These are phyloP conservation scores for Macrophomina pseudophaseolina DNA, from an alignment of 2,329 filamentous ascomycete species.

Conservation along the genomic window DNA sequence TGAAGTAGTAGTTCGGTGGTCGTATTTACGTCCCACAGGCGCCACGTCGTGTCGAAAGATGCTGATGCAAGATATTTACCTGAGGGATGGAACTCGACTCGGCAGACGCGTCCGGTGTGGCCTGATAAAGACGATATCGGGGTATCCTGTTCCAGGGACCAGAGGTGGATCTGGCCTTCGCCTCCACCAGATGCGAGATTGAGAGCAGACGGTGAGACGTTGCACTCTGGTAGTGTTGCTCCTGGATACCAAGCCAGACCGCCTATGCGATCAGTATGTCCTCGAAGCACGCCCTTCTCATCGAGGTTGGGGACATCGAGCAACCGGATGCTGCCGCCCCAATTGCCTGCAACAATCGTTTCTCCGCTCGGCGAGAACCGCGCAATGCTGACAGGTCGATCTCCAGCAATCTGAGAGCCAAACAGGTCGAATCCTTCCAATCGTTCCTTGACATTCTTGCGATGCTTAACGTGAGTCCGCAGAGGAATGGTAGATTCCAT, in stretches of 20 bases:
- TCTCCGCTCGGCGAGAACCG: conserved; percentile 87
- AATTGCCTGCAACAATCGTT: conserved; percentile 86
- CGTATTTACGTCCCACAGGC: conserved; percentile 90
- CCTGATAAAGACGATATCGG: conserved; percentile 82
- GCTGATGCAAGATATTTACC: conserved; percentile 89
- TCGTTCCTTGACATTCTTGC: conserved; percentile 84
- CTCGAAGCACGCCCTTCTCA: conserved; percentile 75
- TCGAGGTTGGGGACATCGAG: conserved; percentile 83
- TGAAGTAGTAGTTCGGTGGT: conserved; percentile 84
- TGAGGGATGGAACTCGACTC: conserved; percentile 93
- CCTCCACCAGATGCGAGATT: conserved; percentile 92
- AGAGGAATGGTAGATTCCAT: conserved; percentile 82
- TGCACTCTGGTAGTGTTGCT: conserved; percentile 73
- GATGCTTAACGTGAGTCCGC: conserved; percentile 88
- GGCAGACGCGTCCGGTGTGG: conserved; percentile 84
- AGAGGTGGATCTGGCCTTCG: conserved; percentile 85
- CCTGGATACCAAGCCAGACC: conserved; percentile 90
- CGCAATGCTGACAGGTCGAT: conserved; percentile 88
- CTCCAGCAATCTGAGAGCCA: conserved; percentile 89
- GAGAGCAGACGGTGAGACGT: conserved; percentile 72
- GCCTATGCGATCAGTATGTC: conserved; percentile 87
- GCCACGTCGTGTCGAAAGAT: conserved; percentile 95
- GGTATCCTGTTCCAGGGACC: conserved; percentile 86
- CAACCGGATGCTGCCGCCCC: conserved; percentile 87
- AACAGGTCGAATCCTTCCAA: conserved; percentile 86